Percentiles rank a stretch among this genome's conserved stretches.
Evolutionary conservation across 257 asterid species (phyloP).

Genomic region (Forsythia suspensa): DNA sequence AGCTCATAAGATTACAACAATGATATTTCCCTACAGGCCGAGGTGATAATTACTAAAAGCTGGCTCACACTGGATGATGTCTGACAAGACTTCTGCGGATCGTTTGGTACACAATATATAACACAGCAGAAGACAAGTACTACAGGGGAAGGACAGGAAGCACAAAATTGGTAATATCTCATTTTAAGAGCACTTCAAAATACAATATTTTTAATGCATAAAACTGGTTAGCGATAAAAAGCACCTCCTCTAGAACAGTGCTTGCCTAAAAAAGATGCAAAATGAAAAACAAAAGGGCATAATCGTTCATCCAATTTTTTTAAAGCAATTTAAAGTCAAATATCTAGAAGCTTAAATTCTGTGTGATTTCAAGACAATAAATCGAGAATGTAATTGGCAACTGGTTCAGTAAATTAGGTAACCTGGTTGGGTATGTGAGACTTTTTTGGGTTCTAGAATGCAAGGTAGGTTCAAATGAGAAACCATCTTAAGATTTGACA

Average conservation of each 20-base stretch:
- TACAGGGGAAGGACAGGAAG: background rate
- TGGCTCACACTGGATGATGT: background rate
- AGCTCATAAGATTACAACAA: background rate
- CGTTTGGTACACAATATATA: background rate
- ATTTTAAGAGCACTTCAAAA: background rate
- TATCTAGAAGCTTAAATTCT: background rate
- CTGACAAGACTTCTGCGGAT: background rate
- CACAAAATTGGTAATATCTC: background rate
- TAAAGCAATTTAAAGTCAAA: background rate
- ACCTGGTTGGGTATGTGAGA: too few species aligned
- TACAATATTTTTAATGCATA: background rate
- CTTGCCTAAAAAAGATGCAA: background rate
- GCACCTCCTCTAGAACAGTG: background rate
- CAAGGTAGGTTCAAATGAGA: too few species aligned
- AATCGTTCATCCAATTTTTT: background rate
- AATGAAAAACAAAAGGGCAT: background rate
- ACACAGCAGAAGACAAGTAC: background rate
- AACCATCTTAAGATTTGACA: too few species aligned
- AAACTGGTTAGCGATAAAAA: background rate
- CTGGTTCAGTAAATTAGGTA: background rate
- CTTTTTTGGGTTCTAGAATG: too few species aligned
- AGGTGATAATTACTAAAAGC: background rate
- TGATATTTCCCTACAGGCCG: background rate
- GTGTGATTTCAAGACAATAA: background rate
- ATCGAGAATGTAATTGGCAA: background rate